Evolutionary conservation across 202 grass and related monocot genomes (phyloP).

Genomic region (Panicum hallii): DNA sequence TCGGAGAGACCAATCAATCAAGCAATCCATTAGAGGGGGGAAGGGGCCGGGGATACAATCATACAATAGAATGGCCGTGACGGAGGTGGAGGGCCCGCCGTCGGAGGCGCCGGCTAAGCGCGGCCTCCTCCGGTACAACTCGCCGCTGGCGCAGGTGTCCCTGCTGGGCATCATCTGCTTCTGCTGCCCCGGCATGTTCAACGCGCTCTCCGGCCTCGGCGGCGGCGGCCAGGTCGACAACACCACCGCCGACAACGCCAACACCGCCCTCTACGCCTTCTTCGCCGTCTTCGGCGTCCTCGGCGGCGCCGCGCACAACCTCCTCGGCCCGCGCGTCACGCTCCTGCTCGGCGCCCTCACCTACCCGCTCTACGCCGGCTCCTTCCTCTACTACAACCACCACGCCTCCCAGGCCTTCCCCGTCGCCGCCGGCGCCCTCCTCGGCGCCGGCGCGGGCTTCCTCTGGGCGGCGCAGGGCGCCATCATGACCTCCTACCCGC

Average conservation of each 20-base stretch:
- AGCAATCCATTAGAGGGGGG: no score
- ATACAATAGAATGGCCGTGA: conserved; percentile 8
- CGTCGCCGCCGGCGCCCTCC: conserved; percentile 67
- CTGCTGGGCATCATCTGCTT: conserved; percentile 89
- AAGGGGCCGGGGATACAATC: no score
- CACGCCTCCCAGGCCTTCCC: conserved; percentile 54
- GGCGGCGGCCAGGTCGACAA: conserved; percentile 81
- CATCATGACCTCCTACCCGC: conserved; percentile 92
- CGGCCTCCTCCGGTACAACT: conserved; percentile 66
- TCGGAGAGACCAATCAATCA: no score
- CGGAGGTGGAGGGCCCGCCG: background rate
- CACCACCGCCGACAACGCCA: conserved; percentile 80
- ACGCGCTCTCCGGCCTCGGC: conserved; percentile 90
- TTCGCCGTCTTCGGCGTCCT: conserved; percentile 88
- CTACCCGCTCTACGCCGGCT: conserved; percentile 85
- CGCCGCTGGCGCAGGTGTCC: conserved; percentile 76
- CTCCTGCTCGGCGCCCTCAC: conserved; percentile 69
- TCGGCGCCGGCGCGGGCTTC: conserved; percentile 80
- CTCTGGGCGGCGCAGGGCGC: conserved; percentile 94
- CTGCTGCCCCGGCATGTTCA: conserved; percentile 99
- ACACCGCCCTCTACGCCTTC: conserved; percentile 91
- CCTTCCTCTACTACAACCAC: conserved; percentile 98
- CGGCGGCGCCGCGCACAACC: conserved; percentile 81
- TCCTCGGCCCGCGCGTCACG: conserved; percentile 80
- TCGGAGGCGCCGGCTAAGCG: background rate